phyloP scores from a whole-genome alignment of 371 early-diverging fungal species.

The Rhizopus arrhizus region DNA sequence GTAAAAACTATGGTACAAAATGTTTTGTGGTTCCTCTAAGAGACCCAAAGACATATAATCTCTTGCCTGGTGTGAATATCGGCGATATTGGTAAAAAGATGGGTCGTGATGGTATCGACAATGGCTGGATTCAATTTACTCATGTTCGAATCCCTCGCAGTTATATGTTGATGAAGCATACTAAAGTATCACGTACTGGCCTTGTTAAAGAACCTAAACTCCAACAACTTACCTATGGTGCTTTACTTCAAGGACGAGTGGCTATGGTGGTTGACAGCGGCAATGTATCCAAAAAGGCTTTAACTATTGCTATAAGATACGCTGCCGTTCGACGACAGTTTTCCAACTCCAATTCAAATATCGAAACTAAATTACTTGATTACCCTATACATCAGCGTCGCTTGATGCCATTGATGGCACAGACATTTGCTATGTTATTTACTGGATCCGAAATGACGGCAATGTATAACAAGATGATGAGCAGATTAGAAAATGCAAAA shows the following conservation, averaged over 20 bases:
- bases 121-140: constrained; percentile 86
- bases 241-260: constrained; percentile 87
- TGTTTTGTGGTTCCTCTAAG: constrained; percentile 78
- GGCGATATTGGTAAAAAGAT: constrained; percentile 79
- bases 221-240: constrained; percentile 78
- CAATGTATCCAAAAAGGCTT: constrained; percentile 87
- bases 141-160: constrained; percentile 78
- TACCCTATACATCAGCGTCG: constrained; percentile 93
- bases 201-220: constrained; percentile 69
- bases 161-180: constrained; percentile 90
- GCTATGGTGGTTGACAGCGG: constrained; percentile 89
- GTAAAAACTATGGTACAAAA: constrained; percentile 79
- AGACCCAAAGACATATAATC: constrained; percentile 59
- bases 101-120: constrained; percentile 84
- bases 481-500: constrained; percentile 64
- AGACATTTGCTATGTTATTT: constrained; percentile 90
- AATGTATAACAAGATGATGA: constrained; percentile 81
- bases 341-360: constrained; percentile 35
- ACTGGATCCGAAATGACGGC: constrained; percentile 81
- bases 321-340: constrained; percentile 93
- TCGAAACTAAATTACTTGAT: constrained; percentile 88
- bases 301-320: constrained; percentile 89
- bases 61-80: constrained; percentile 67
- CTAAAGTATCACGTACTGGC: constrained; percentile 84
- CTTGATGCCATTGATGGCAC: constrained; percentile 86